Evolutionary conservation across 2,329 filamentous ascomycete species (phyloP).

Genomic region (Neopestalotiopsis rosae): DNA sequence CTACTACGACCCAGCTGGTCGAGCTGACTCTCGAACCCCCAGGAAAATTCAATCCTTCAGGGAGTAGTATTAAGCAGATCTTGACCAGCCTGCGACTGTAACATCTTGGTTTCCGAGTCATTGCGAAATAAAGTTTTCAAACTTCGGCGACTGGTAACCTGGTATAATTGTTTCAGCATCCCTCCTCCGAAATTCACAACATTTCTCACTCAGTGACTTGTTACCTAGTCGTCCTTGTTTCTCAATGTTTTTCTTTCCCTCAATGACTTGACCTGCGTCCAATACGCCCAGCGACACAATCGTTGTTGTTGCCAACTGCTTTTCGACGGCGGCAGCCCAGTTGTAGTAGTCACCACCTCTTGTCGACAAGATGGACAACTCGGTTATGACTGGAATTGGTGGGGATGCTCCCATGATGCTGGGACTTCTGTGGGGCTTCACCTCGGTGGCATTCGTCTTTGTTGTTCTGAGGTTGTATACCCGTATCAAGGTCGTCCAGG

Average conservation of each 20-base stretch:
- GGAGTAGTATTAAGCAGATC: not conserved
- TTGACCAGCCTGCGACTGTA: not conserved
- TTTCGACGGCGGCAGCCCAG: not conserved
- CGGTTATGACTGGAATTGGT: constrained; percentile 13
- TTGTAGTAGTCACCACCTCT: not conserved
- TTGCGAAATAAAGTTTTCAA: not conserved
- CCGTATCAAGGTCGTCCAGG: constrained; percentile 13
- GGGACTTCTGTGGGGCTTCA: constrained; percentile 11
- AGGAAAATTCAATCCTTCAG: not conserved
- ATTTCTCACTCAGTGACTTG: too few relatives aligned
- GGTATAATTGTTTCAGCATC: not conserved
- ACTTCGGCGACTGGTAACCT: not conserved
- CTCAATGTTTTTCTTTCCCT: not conserved
- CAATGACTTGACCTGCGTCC: not conserved
- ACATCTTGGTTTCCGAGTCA: not conserved
- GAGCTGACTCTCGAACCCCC: not conserved
- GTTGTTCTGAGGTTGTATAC: constrained; percentile 13
- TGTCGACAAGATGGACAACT: not conserved
- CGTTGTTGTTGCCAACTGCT: not conserved
- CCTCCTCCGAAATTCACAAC: not conserved
- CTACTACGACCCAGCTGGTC: not conserved
- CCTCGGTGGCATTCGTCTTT: not conserved
- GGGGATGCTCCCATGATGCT: constrained; percentile 12
- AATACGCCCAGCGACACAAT: not conserved
- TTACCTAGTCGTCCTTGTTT: not conserved